A percentile compares a stretch with the other conserved stretches of the same genome.
These are phyloP conservation scores for Phytophthora gonapodyides DNA, from an alignment of 352 stramenopile species.

Conservation along the genomic window DNA sequence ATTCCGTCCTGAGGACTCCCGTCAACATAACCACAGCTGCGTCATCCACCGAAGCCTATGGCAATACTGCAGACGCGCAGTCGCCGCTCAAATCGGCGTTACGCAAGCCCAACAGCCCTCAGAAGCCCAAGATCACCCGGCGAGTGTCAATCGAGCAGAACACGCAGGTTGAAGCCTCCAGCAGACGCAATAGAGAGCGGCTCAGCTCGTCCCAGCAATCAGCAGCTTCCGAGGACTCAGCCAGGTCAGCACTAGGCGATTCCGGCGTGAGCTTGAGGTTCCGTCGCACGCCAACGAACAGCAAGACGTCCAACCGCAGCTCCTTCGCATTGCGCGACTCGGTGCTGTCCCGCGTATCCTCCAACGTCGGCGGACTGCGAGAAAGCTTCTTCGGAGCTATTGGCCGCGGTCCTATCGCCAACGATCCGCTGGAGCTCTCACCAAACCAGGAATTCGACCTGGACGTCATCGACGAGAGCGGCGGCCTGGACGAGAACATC, in stretches of 20 bases:
- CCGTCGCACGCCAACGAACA: conserved; percentile 35
- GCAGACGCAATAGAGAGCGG: conserved; percentile 13
- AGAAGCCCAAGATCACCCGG: conserved; percentile 18
- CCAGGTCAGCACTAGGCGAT: conserved; percentile 24
- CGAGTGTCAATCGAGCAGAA: conserved; percentile 38
- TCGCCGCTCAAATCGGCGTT: conserved; percentile 31
- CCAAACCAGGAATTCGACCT: conserved; percentile 74
- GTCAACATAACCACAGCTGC: conserved; percentile 4
- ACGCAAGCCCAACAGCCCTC: conserved; percentile 13
- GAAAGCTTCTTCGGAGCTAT: conserved; percentile 70
- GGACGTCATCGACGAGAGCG: conserved; percentile 77
- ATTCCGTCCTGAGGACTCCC: conserved; percentile 5
- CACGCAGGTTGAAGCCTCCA: conserved; percentile 4
- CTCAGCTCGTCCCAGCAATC: conserved; percentile 36
- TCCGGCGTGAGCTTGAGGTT: conserved; percentile 34
- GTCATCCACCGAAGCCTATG: neutral
- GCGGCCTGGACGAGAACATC: conserved; percentile 61
- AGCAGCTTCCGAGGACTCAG: conserved; percentile 12
- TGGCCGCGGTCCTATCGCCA: conserved; percentile 18
- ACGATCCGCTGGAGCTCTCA: conserved; percentile 67
- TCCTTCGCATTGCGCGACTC: conserved; percentile 43
- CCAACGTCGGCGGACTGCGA: conserved; percentile 42
- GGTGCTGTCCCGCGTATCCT: conserved; percentile 49
- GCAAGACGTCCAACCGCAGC: conserved; percentile 41
- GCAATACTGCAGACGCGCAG: conserved; percentile 4